Evolutionary conservation across 2,329 filamentous ascomycete species (phyloP), one percentile per base, ranked within the genome.

Genomic region (Epichloe festucae): DNA sequence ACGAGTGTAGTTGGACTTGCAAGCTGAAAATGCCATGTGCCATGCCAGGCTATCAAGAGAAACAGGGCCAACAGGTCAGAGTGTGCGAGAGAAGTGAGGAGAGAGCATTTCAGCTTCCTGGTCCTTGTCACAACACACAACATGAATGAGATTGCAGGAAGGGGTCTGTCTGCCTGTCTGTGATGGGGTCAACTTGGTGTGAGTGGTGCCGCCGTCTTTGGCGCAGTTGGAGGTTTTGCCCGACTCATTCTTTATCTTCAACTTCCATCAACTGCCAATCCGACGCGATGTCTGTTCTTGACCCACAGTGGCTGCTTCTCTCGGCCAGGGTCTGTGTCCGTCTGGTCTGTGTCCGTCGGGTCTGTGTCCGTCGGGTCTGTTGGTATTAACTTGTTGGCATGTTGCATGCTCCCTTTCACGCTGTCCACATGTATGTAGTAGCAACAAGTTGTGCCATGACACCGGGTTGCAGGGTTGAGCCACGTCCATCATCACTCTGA

Each of bases 171-270:
- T 41, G 51, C 31, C 34, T 44, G 40, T 44, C 45, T 38, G 35
- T 44, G 45, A 49, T 49, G 47, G 23, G 39, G 23, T 23, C 39
- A 42, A 48, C 1, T 39, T 39, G 11, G 43, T 21, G 44, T 46
- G 34, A 39, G 31, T 35, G 31, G 44, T 31, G 27, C 27, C 36
- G 46, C 43, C n/a, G n/a, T 38, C 12, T 35, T 41, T 31, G 17
- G 15, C 35, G 23, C 19, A 38, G 31, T 23, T 23, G n/a, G 7
- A 45, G 42, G 41, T 8, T 34, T 23, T 35, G 10, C 38, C 34
- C 31, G 40, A 45, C 11, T 49, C 46, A 41, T 46, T 49, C 36
- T 41, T 38, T 38, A 51, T 51, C 50, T 46, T 47, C 38, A 36
- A 48, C 44, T 12, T 46, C 10, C 34, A 27, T 36, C 48, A 23